Evolutionary conservation across 495 filamentous ascomycete species (phyloP), one percentile per base, ranked within the genome.

Genomic region (Penicillium egyptiacum): DNA sequence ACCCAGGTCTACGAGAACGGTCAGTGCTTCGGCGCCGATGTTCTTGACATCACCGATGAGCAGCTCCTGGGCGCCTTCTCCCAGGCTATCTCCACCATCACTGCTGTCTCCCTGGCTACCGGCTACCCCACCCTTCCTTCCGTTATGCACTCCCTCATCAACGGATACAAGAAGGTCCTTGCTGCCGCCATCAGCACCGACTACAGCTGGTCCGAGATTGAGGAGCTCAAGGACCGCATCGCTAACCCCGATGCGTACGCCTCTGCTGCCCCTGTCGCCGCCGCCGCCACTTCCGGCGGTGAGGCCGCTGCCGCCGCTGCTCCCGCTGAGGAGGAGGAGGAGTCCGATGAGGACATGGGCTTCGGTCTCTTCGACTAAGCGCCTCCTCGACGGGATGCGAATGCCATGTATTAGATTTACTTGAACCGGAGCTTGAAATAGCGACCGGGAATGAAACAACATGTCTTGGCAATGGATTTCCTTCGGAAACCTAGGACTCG

Each of bases 61-160:
- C 91, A 97, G 80, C 87, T 99, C 59, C 83, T 99, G 55, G 85
- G 86, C 77, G 73, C 88, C 42, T 90, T 99, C 83, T 76, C 81
- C 63, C 80, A 82, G 61, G 92, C 93, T 64, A 87, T 97, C 74
- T 80, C 77, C 64, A 91, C 92, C 70, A 92, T 99, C 74, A 86
- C 95, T 61, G 81, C 84, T 68, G 78, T 98, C 73, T 98, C 95
- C 46, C 84, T 99, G 66, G 93, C 92, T 55, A 69, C 89, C 72
- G 88, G 88, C 84, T 96, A 88, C 86, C 94, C 94, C 65, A 98
- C 94, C 67, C 83, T 97, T n/a, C 93, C 94, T 46, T 93, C 94
- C 46, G 84, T 96, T 77, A 87, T 95, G 60, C 94, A 99, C 86
- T 95, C 90, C 49, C 62, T 98, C 50, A 79, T 98, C 83, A 98